A percentile compares a stretch with the other conserved stretches of the same genome.
phyloP scores from a whole-genome alignment of 371 early-diverging fungal species.

The Syncephalastrum monosporum region DNA sequence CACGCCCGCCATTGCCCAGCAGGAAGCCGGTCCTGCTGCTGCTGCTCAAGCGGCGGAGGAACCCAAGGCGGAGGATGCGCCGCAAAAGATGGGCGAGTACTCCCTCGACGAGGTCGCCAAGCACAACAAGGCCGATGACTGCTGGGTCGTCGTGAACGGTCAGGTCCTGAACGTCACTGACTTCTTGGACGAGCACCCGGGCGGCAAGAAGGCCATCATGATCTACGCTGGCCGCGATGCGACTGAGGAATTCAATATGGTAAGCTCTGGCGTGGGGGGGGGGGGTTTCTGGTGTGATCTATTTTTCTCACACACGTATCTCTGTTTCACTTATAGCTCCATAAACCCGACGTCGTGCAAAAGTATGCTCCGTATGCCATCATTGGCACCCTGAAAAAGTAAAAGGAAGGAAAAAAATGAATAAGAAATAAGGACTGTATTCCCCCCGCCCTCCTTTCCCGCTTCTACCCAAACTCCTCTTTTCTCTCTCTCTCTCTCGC shows the following conservation, averaged over 20 bases:
- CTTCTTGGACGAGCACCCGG: constrained; percentile 87
- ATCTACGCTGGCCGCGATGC: constrained; percentile 87
- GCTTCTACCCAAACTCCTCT: no score
- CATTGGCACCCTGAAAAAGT: constrained; percentile 69
- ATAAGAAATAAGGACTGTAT: background rate
- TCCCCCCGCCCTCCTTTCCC: no score
- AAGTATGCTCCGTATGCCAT: constrained; percentile 85
- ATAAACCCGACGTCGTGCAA: constrained; percentile 82
- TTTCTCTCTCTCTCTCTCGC: no score
- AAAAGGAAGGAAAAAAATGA: constrained; percentile 9
- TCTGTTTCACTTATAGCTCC: constrained; percentile 36
- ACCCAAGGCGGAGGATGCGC: constrained; percentile 30
- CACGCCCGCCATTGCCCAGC: constrained; percentile 22
- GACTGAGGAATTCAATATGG: constrained; percentile 89
- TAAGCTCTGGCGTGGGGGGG: no score
- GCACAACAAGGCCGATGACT: constrained; percentile 87
- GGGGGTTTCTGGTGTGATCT: no score
- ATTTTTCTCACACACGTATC: no score
- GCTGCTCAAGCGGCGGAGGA: constrained; percentile 32
- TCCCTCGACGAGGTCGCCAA: constrained; percentile 76
- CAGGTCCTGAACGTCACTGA: constrained; percentile 91
- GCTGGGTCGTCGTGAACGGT: constrained; percentile 94
- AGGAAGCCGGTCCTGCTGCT: constrained; percentile 22
- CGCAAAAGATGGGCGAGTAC: constrained; percentile 48
- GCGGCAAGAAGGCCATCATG: constrained; percentile 85